Evolutionary conservation across 495 filamentous ascomycete species (phyloP), one percentile per base, ranked within the genome.

Genomic region (Parathielavia hyrcaniae): DNA sequence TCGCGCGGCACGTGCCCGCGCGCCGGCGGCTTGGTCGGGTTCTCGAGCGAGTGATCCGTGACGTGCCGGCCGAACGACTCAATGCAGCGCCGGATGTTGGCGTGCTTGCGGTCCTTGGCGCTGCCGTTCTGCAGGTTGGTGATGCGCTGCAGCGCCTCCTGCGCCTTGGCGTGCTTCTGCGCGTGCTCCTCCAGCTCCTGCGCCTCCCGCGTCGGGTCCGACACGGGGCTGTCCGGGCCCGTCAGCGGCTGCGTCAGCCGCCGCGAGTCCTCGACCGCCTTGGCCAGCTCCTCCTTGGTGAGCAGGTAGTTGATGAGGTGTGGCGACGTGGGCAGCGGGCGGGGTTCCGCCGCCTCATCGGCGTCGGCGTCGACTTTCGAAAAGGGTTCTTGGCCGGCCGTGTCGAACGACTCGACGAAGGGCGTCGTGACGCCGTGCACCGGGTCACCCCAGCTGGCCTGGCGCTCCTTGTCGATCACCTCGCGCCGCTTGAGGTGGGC

Each of bases 41-140:
- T 50, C 47, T 54, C 46, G 3, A 97, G 75, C 1, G 68, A 66
- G 0, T 65, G 35, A 72, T 99, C 93, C n/a, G 93, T 97, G 61
- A 83, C 80, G 77, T 97, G 93, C 44, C 93, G 82, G 14, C 93
- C 93, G 64, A 98, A 97, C 0, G 80, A 85, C 59, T 89, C 82
- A 61, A 98, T 86, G 69, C 90, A 95, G 34, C 87, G 82, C 57
- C 86, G 79, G 59, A 87, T 85, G 69, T 95, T 95, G 61, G 86
- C 83, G 43, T 89, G 85, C 57, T 84, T 82, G 45, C 81, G 81
- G 60, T 95, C 90, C 72, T 87, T 84, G 47, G 77, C 83, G 66
- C 79, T 87, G 64, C 85, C 90, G 62, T 91, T 88, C 35, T 76
- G 78, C 39, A 98, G 73, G 53, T 80, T 77, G 12, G 86, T 78